Evolutionary conservation across 495 filamentous ascomycete species (phyloP).

Genomic region (Xylaria castorea): DNA sequence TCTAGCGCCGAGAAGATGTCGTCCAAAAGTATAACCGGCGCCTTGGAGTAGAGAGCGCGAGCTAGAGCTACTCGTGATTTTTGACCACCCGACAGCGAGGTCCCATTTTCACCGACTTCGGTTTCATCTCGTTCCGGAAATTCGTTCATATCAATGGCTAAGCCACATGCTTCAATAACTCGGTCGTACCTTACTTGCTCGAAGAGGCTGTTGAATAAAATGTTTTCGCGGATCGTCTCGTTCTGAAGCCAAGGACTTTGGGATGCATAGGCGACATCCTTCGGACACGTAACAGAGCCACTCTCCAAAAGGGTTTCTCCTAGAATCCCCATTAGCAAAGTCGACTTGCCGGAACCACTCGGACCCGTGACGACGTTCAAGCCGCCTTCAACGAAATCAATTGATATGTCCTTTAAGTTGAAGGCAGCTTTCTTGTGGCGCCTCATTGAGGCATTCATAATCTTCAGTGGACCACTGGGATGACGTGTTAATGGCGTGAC

Average conservation of each 20-base stretch:
- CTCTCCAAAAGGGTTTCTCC: constrained; percentile 62
- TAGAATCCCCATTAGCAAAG: constrained; percentile 66
- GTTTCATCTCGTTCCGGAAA: constrained; percentile 58
- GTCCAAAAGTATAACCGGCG: constrained; percentile 68
- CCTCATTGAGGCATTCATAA: constrained; percentile 52
- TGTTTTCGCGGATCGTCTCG: constrained; percentile 62
- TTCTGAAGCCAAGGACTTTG: constrained; percentile 65
- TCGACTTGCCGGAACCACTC: constrained; percentile 69
- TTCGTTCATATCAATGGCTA: constrained; percentile 63
- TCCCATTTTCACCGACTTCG: constrained; percentile 71
- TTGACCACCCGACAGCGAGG: constrained; percentile 73
- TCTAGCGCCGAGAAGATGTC: constrained; percentile 72
- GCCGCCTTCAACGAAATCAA: constrained; percentile 57
- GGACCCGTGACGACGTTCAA: constrained; percentile 60
- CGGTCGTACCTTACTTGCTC: constrained; percentile 58
- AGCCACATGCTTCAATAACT: constrained; percentile 68
- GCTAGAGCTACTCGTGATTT: constrained; percentile 74
- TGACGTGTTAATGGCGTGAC: constrained; percentile 48
- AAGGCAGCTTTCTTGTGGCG: constrained; percentile 55
- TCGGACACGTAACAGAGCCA: constrained; percentile 53
- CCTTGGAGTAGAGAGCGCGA: constrained; percentile 70
- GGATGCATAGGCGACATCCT: constrained; percentile 60
- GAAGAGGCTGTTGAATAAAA: constrained; percentile 60
- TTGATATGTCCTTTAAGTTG: constrained; percentile 51
- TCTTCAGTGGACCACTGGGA: constrained; percentile 50